Evolutionary conservation across 2,329 filamentous ascomycete species (phyloP), one percentile per base, ranked within the genome.

Genomic region (Clonostachys byssicola): DNA sequence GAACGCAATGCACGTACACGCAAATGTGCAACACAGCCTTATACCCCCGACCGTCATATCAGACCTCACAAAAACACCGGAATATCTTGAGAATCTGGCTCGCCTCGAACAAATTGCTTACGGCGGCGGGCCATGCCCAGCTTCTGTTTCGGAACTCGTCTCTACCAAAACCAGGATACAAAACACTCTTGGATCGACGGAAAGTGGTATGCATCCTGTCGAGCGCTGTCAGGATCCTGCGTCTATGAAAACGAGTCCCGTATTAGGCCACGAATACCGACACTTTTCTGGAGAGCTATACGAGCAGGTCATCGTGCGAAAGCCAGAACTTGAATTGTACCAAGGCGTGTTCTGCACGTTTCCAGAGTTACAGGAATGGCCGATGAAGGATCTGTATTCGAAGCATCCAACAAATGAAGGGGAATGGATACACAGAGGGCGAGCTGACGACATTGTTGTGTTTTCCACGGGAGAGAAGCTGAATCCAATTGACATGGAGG

Each of bases 371-470:
- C 46, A 66, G 5, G 68, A 74, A 51, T 75, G 63, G 53, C 59
- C 64, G 8, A 74, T 68, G 7, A 69, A 67, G 38, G 75, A 78
- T 46, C 51, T 78, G 14, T 75, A 66, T 54, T 61, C 54, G 9
- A 54, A 55, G 2, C 67, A 68, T 41, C 66, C 66, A 0, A 61
- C 54, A 0, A 63, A 62, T 5, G 44, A 56, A 8, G 47, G 64
- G 17, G 47, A 56, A 17, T 70, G 67, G 67, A 53, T 59, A 5
- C 65, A 68, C 30, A 53, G 58, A 18, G 67, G 68, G 2, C 59
- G 68, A 3, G 57, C 58, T 0, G 67, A 74, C 40, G 65, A 73
- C 18, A 50, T 72, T n/a, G 62, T 73, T 20, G 64, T 72, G 5
- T 65, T 72, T 34, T 62, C 64, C 1, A 68, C 58, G 2, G 70